A percentile compares a stretch with the other conserved stretches of the same genome.
These are phyloP conservation scores for Xylaria sp. DNA, from an alignment of 2,329 filamentous ascomycete genomes.

Conservation along the genomic window DNA sequence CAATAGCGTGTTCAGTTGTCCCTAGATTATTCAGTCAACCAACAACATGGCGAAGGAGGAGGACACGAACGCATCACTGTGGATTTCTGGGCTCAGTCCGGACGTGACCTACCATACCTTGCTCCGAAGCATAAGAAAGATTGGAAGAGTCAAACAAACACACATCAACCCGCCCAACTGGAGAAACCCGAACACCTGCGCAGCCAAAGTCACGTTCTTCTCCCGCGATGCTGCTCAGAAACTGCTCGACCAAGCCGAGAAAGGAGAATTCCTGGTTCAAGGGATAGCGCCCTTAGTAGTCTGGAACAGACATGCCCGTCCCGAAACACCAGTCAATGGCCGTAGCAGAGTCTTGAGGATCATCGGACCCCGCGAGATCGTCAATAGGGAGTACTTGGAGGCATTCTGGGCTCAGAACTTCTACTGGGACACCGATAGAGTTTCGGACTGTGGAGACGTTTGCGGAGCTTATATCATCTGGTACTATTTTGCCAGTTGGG, in stretches of 20 bases:
- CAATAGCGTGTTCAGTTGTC: not conserved
- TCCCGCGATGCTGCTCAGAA: not conserved
- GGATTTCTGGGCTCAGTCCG: not conserved
- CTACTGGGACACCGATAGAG: not conserved
- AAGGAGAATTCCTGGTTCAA: not conserved
- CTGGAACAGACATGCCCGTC: not conserved
- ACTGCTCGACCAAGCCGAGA: not conserved
- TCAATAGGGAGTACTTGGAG: not conserved
- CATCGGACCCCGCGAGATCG: not conserved
- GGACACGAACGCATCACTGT: not conserved
- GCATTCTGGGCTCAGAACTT: not conserved
- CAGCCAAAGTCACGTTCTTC: not conserved
- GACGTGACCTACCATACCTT: not conserved
- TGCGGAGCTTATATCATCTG: not conserved
- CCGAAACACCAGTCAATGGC: not conserved
- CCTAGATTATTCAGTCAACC: not conserved
- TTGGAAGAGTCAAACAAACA: not conserved
- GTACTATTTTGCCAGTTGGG: constrained; percentile 10
- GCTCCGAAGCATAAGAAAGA: not conserved
- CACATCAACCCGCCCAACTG: not conserved
- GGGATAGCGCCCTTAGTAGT: not conserved
- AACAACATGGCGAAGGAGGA: not conserved
- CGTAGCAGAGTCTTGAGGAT: constrained; percentile 11
- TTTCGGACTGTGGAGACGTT: not conserved
- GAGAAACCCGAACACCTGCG: not conserved